Percentiles rank a stretch among this genome's conserved stretches.
Conservation (phyloP, 352 stramenopile genomes). For the Phytophthora melonis region DNA sequence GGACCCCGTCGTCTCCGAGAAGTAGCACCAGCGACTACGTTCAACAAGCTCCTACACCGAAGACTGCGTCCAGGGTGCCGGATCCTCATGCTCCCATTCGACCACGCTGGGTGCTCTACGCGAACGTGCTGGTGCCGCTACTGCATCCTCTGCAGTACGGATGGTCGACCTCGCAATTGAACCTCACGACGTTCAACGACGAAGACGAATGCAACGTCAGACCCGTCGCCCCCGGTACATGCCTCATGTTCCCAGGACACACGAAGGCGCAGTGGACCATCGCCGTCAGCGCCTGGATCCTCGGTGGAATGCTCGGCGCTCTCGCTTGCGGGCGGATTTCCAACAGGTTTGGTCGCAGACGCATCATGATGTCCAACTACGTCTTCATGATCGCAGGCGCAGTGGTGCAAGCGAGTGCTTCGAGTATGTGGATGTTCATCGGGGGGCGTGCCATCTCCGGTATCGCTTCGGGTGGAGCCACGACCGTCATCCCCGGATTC, state of each 20-base stretch:
- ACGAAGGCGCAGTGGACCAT: slow-evolving; percentile 51
- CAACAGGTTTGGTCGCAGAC: slow-evolving; percentile 33
- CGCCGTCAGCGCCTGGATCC: slow-evolving; percentile 51
- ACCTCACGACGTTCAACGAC: slow-evolving; percentile 55
- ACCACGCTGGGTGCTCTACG: slow-evolving; percentile 40
- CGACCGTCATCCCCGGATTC: slow-evolving; percentile 36
- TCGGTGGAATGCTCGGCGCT: slow-evolving; percentile 45
- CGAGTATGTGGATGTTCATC: slow-evolving; percentile 39
- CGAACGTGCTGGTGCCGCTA: slow-evolving; percentile 42
- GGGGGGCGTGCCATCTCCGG: slow-evolving; percentile 31
- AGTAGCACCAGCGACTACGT: not conserved
- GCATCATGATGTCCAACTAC: slow-evolving; percentile 35
- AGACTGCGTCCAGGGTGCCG: not conserved
- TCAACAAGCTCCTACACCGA: not conserved
- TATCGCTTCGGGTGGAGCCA: slow-evolving; percentile 39
- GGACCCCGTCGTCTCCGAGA: not conserved
- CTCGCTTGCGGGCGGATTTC: slow-evolving; percentile 37
- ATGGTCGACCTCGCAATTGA: slow-evolving; percentile 62
- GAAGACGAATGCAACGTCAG: slow-evolving; percentile 44
- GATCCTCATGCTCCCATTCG: not conserved
- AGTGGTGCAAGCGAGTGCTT: slow-evolving; percentile 38
- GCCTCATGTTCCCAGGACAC: slow-evolving; percentile 67
- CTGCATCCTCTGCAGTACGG: slow-evolving; percentile 60
- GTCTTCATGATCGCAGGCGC: slow-evolving; percentile 49
- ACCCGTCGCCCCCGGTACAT: slow-evolving; percentile 46